These are phyloP conservation scores for Didymella segeticola DNA, from an alignment of 2,329 filamentous ascomycete genomes.

Conservation along the genomic window DNA sequence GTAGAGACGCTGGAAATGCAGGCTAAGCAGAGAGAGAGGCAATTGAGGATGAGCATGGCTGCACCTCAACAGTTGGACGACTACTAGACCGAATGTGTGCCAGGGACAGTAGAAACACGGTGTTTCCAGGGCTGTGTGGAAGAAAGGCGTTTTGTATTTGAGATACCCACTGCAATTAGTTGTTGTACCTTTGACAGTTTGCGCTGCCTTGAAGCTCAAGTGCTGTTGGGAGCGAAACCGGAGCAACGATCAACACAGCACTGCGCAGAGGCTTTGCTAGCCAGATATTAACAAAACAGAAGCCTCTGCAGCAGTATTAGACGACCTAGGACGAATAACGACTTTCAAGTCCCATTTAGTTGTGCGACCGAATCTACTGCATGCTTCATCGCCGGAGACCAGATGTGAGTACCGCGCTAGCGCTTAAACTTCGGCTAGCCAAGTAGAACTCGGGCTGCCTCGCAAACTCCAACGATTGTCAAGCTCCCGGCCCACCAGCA, in stretches of 20 bases:
- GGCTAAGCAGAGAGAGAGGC: conserved; percentile 76
- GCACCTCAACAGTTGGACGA: conserved; percentile 52
- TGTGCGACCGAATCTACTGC: not conserved
- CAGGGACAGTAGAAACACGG: not conserved
- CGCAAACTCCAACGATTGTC: conserved; percentile 32
- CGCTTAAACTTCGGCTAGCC: conserved; percentile 23
- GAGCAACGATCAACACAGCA: not conserved
- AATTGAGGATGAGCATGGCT: conserved; percentile 76
- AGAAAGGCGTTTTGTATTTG: conserved; percentile 34
- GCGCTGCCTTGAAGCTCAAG: not conserved
- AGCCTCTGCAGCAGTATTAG: not conserved
- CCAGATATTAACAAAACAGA: not conserved
- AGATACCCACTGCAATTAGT: conserved; percentile 35
- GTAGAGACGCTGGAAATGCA: conserved; percentile 86
- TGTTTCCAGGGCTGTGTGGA: not conserved
- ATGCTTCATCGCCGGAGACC: not conserved
- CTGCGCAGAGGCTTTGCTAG: not conserved
- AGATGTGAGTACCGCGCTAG: conserved; percentile 2
- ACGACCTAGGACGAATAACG: too few relatives aligned
- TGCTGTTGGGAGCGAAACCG: not conserved
- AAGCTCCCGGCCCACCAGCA: conserved; percentile 42
- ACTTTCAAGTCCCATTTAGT: not conserved
- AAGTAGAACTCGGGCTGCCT: conserved; percentile 37
- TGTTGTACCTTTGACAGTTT: not conserved
- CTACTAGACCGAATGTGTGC: conserved; percentile 25